phyloP scores from a whole-genome alignment of 257 asterid genomes.

The Apocynum venetum region DNA sequence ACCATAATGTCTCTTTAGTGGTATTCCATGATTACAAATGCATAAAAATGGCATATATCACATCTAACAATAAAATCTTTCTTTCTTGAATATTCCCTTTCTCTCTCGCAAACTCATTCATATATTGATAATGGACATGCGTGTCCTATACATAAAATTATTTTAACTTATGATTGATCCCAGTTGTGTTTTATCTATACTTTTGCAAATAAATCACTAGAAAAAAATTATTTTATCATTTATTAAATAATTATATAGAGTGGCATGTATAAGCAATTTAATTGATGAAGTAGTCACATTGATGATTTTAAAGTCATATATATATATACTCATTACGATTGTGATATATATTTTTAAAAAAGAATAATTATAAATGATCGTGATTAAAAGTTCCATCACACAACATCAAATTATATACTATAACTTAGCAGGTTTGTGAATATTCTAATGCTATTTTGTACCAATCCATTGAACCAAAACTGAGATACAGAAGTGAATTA shows the following conservation, averaged over 20 bases:
- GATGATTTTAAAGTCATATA: too few species aligned
- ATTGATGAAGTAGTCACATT: too few species aligned
- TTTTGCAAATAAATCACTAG: background rate
- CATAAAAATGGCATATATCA: constrained; percentile 1
- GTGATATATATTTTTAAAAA: too few species aligned
- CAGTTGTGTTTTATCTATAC: background rate
- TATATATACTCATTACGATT: too few species aligned
- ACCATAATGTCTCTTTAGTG: constrained; percentile 16
- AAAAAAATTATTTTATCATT: background rate
- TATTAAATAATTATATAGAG: too few species aligned
- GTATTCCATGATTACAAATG: constrained; percentile 8
- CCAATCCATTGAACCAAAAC: background rate
- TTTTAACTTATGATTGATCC: background rate
- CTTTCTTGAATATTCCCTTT: constrained; percentile 1
- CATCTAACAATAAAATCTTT: constrained; percentile 5
- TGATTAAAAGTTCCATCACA: too few species aligned
- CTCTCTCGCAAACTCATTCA: background rate
- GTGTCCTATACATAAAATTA: constrained; percentile 5
- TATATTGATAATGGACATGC: background rate
- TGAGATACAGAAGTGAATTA: background rate
- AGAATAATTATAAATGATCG: too few species aligned
- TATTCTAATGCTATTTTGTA: too few species aligned
- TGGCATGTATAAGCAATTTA: too few species aligned
- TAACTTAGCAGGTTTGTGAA: background rate
- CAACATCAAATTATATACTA: too few species aligned